These are phyloP conservation scores for Ophiocordyceps camponoti-rufipedis DNA, from an alignment of 2,329 filamentous ascomycete species.

Conservation along the genomic window DNA sequence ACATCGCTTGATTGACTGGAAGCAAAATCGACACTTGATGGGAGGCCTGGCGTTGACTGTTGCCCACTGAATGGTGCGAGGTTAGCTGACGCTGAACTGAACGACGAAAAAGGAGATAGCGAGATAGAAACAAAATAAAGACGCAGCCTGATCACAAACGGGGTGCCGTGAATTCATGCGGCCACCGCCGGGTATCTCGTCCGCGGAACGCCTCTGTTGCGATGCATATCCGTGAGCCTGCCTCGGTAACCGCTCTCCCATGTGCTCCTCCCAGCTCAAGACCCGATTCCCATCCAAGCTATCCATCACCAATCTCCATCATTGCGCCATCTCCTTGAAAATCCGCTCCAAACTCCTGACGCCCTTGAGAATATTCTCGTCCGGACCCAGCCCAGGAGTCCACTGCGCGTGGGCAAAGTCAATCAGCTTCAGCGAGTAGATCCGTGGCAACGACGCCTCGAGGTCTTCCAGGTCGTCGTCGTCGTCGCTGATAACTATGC, in stretches of 20 bases:
- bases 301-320: background rate
- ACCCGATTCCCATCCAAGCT: background rate
- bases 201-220: background rate
- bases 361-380: conserved; percentile 66
- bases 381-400: conserved; percentile 64
- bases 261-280: too few species aligned
- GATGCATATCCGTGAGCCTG: background rate
- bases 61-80: too few species aligned
- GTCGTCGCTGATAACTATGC: conserved; percentile 29
- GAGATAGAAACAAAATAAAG: background rate
- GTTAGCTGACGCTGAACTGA: background rate
- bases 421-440: conserved; percentile 73
- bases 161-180: background rate
- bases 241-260: background rate
- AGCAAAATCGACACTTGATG: too few species aligned
- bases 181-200: conserved; percentile 1
- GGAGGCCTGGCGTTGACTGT: too few species aligned
- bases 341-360: conserved; percentile 55
- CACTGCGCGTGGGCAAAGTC: conserved; percentile 91
- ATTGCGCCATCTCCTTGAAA: conserved; percentile 43
- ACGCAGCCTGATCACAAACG: background rate
- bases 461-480: conserved; percentile 32
- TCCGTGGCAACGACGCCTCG: conserved; percentile 35
- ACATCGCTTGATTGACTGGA: too few species aligned
- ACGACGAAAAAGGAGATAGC: background rate